Evolutionary conservation across 1,284 basidiomycete species (phyloP).

Genomic region (Pyrrhoderma lamaoense): DNA sequence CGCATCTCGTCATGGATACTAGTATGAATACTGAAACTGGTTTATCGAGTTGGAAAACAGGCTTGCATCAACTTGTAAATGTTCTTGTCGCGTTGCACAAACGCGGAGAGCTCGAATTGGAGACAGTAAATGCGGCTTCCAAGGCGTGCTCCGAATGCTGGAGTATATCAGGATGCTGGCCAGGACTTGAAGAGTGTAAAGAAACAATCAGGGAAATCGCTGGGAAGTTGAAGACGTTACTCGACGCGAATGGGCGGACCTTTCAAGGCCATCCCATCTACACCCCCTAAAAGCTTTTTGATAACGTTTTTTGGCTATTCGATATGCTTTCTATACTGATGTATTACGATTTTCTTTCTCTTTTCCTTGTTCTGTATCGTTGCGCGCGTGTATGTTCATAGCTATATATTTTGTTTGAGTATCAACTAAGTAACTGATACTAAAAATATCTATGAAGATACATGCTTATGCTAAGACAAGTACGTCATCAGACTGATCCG

Average conservation of each 20-base stretch:
- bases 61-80: slow-evolving; percentile 62
- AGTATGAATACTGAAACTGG: slow-evolving; percentile 55
- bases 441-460: background rate
- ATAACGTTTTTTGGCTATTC: background rate
- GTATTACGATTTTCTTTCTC: background rate
- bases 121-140: slow-evolving; percentile 63
- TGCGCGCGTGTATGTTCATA: too few species aligned
- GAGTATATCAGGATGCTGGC: slow-evolving; percentile 61
- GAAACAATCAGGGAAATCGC: slow-evolving; percentile 54
- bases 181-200: slow-evolving; percentile 52
- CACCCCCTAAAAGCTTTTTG: slow-evolving; percentile 33
- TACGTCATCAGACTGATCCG: too few species aligned
- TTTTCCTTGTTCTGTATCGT: background rate
- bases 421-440: too few species aligned
- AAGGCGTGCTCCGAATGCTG: slow-evolving; percentile 78
- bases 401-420: too few species aligned
- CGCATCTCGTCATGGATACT: slow-evolving; percentile 66
- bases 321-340: too few species aligned
- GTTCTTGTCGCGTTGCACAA: slow-evolving; percentile 60
- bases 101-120: slow-evolving; percentile 56
- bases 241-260: slow-evolving; percentile 61
- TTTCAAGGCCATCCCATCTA: slow-evolving; percentile 60
- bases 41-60: slow-evolving; percentile 52
- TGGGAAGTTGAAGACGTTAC: slow-evolving; percentile 50
- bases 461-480: too few species aligned